Percentiles rank a stretch among this genome's conserved stretches.
These are phyloP conservation scores for Plasmopara halstedii DNA, from an alignment of 352 stramenopile genomes.

Conservation along the genomic window DNA sequence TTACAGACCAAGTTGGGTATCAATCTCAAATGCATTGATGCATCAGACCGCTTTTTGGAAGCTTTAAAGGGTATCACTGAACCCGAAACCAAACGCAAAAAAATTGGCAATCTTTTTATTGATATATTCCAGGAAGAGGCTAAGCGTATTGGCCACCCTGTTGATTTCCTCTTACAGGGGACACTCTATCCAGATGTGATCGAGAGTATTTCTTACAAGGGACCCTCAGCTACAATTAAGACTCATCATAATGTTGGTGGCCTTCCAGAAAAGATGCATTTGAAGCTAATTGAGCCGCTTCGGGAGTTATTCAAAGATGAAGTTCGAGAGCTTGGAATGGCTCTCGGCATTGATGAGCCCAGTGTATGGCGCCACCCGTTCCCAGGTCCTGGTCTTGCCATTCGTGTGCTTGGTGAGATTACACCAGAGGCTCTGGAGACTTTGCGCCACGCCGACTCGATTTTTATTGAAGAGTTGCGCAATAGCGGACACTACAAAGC, in stretches of 20 bases:
- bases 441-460: constrained; percentile 95
- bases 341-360: constrained; percentile 95
- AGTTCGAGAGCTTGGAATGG: constrained; percentile 95
- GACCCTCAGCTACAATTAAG: constrained; percentile 98
- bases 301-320: constrained; percentile 99
- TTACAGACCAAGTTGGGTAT: constrained; percentile 89
- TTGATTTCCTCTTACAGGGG: constrained; percentile 95
- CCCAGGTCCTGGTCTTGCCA: constrained; percentile 96
- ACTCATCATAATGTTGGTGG: constrained; percentile 99
- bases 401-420: constrained; percentile 97
- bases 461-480: constrained; percentile 97
- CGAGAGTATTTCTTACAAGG: constrained; percentile 98
- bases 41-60: constrained; percentile 93
- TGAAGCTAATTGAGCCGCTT: constrained; percentile 99
- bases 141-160: constrained; percentile 65
- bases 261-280: constrained; percentile 95
- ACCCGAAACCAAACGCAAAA: constrained; percentile 98
- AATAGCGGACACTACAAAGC: constrained; percentile 95
- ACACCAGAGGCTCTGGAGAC: constrained; percentile 92
- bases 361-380: constrained; percentile 99
- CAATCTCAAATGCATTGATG: constrained; percentile 97
- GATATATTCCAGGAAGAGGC: constrained; percentile 95
- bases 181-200: constrained; percentile 99
- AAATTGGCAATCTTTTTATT: constrained; percentile 99
- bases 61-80: constrained; percentile 92